Base-by-base conservation (phyloP, 1,284 basidiomycete genomes). In the Irpex lacteus region DNA sequence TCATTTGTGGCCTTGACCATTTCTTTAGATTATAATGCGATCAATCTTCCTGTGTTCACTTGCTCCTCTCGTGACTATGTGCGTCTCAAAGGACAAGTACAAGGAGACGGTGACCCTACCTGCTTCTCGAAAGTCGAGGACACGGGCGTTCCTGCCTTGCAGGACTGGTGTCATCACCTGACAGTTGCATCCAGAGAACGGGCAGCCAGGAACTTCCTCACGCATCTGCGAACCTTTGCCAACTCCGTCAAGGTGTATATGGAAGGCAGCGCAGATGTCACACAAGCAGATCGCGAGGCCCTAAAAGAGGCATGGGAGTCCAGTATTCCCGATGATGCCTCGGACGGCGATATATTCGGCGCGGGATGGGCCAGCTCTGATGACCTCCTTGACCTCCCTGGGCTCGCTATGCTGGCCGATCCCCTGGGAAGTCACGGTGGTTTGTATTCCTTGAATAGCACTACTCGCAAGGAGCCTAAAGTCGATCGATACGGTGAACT, bases 11-110 rank as follows among this genome's bases (percentile, higher is more conserved):
- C 32, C 4, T 32, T 32, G 4, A 32, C 3, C 4, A 4, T 32
- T 5, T 32, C 32, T 3, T 4, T 32, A 32, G 85, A 88, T 69
- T 87, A 87, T 65, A 78, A 81, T 26, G 79, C 77, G 1, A 86
- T 88, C 61, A 77, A 87, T 64, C 78, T 88, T 3, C 86, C 86
- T 3, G 85, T 87, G 9, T 88, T 88, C 73, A 86, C 85, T 5
- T 82, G 80, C 63, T 87, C 85, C 0, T 81, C 84, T 34, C 80
- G 86, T 13, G 86, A 89, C 70, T 88, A 88, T 67, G 80, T 86
- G 34, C 76, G 85, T 53, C 69, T 86, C 36, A 84, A 79, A 67
- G 82, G 79, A 18, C 83, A 86, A 74, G 82, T 85, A 21, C 82
- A 82, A 69, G 85, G 85, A 18, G 86, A 88, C 64, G 85, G 85